Evolutionary conservation across 2,329 filamentous ascomycete species (phyloP).

Genomic region (Hysterium pulicare): DNA sequence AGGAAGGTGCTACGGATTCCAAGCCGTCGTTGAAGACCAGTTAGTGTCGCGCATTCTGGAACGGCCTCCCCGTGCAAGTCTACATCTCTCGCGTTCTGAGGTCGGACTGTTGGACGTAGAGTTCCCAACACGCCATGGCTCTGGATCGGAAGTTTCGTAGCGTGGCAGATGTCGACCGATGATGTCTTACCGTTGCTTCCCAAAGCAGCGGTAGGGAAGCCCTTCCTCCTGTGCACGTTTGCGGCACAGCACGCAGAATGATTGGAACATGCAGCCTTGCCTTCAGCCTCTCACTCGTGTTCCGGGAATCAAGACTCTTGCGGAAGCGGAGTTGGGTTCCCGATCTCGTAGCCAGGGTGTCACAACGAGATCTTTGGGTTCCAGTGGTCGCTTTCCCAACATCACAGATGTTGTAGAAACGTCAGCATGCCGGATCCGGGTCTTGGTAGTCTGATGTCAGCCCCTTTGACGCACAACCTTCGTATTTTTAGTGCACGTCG

Average conservation of each 20-base stretch:
- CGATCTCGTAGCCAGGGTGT: neutral
- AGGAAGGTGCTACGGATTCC: too few relatives aligned
- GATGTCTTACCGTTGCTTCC: neutral
- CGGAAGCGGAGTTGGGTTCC: neutral
- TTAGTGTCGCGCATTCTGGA: too few relatives aligned
- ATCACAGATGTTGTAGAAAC: too few relatives aligned
- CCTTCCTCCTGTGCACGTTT: neutral
- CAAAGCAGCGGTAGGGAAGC: neutral
- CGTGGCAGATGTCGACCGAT: too few relatives aligned
- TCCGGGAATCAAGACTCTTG: neutral
- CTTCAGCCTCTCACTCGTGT: constrained; percentile 1
- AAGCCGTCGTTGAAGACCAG: too few relatives aligned
- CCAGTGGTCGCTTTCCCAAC: too few relatives aligned
- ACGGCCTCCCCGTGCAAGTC: too few relatives aligned
- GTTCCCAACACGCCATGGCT: too few relatives aligned
- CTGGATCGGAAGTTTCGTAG: too few relatives aligned
- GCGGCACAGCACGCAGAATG: neutral
- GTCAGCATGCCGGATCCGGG: neutral
- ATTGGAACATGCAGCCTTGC: neutral
- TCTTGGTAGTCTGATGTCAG: constrained; percentile 6
- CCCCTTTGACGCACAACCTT: neutral
- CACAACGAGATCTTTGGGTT: constrained; percentile 4
- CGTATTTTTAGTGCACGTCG: constrained; percentile 1
- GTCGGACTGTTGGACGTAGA: too few relatives aligned
- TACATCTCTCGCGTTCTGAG: too few relatives aligned